A percentile compares a stretch with the other conserved stretches of the same genome.
Conservation (phyloP, 2,329 filamentous ascomycete genomes). For the Penicillium nordicum region DNA sequence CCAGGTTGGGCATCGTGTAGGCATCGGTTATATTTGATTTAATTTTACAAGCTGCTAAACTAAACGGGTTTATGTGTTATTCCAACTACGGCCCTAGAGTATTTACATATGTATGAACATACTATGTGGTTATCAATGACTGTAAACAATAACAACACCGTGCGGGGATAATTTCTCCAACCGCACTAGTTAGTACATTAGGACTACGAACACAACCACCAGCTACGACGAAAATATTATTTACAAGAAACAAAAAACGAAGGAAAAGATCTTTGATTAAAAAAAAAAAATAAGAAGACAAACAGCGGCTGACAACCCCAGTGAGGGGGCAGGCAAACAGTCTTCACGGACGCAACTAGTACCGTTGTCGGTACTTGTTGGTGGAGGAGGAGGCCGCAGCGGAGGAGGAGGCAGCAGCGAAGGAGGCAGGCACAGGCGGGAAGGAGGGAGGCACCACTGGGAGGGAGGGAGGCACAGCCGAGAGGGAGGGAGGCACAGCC, state of each 20-base stretch:
- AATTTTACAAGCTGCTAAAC: neutral
- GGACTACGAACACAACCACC: neutral
- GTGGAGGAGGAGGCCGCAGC: neutral
- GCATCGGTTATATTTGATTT: neutral
- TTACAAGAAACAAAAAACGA: neutral
- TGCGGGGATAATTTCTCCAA: conserved; percentile 4
- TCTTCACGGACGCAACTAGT: neutral
- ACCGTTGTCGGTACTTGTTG: neutral
- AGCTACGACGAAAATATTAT: neutral
- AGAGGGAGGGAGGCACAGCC: neutral
- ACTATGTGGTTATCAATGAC: neutral
- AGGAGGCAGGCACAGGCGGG: neutral
- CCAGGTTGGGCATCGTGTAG: neutral
- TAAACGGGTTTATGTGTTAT: neutral
- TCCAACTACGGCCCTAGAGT: no score
- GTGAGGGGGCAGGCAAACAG: neutral
- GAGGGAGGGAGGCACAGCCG: neutral
- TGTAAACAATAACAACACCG: no score
- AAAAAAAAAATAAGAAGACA: neutral
- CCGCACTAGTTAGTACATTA: neutral
- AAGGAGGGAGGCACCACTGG: neutral
- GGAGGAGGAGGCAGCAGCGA: neutral
- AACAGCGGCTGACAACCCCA: neutral
- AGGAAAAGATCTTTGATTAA: neutral
- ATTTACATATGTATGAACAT: neutral